phyloP scores from a whole-genome alignment of 2,329 filamentous ascomycete genomes.

The Alternaria sp. region DNA sequence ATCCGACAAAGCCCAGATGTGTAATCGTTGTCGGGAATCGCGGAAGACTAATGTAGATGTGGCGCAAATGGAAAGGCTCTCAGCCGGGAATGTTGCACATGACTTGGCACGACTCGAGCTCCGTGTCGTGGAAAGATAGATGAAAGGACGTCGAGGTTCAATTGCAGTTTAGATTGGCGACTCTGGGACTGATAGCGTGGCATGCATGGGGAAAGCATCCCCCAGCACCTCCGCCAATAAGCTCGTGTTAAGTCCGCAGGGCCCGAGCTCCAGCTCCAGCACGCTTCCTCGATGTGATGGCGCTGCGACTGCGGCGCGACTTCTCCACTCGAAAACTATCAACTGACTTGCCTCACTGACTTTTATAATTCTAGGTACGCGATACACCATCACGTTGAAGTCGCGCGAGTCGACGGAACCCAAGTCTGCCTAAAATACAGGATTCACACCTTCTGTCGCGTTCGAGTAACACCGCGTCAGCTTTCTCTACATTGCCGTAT shows the following conservation, averaged over 20 bases:
- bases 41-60: background rate
- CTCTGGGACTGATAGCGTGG: slow-evolving; percentile 23
- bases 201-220: slow-evolving; percentile 22
- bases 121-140: background rate
- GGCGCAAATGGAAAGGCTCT: background rate
- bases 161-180: slow-evolving; percentile 8
- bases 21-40: background rate
- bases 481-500: background rate
- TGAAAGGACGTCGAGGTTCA: background rate
- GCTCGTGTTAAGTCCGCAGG: slow-evolving; percentile 24
- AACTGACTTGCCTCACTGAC: background rate
- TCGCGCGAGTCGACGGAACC: background rate
- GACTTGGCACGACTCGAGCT: background rate
- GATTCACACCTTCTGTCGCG: background rate
- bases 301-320: background rate
- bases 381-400: background rate
- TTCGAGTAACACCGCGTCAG: background rate
- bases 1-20: background rate
- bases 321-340: background rate
- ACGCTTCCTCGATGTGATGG: background rate
- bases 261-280: slow-evolving; percentile 18
- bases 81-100: background rate
- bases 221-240: slow-evolving; percentile 22
- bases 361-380: background rate
- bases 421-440: background rate